Evolutionary conservation across 2,329 filamentous ascomycete genomes (phyloP).

Genomic region (Colletotrichum higginsianum): DNA sequence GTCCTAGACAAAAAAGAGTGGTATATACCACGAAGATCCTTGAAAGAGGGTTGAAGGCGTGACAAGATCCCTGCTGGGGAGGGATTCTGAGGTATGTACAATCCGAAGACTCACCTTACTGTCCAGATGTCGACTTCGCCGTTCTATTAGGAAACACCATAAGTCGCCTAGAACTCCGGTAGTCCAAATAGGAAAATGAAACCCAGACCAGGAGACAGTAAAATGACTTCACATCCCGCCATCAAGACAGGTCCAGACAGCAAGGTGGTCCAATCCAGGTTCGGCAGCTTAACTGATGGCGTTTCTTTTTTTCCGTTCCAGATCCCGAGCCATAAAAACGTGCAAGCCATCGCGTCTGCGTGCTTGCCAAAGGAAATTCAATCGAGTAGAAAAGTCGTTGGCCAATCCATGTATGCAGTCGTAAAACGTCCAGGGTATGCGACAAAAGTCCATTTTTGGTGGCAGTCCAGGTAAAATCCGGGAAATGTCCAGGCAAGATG

Average conservation of each 20-base stretch:
- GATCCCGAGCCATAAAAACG: conserved; percentile 35
- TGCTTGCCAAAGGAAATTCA: conserved; percentile 33
- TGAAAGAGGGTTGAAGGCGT: conserved; percentile 19
- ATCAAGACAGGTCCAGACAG: conserved; percentile 40
- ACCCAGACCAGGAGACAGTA: conserved; percentile 37
- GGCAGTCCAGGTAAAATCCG: conserved; percentile 27
- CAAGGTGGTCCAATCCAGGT: conserved; percentile 34
- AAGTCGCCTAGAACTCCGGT: conserved; percentile 41
- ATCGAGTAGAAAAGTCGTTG: conserved; percentile 42
- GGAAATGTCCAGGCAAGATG: conserved; percentile 22
- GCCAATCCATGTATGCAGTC: conserved; percentile 44
- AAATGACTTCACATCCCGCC: conserved; percentile 40
- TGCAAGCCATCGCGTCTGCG: conserved; percentile 31
- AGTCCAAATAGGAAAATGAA: conserved; percentile 40
- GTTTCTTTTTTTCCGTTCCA: conserved; percentile 41
- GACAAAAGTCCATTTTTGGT: conserved; percentile 36
- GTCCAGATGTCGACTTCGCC: conserved; percentile 41
- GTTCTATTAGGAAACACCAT: conserved; percentile 38
- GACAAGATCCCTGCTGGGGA: conserved; percentile 8
- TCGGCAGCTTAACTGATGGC: conserved; percentile 28
- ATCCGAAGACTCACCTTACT: conserved; percentile 43
- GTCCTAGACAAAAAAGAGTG: neutral
- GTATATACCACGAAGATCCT: conserved; percentile 1
- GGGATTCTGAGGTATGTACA: conserved; percentile 38
- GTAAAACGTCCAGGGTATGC: conserved; percentile 42